Base-by-base conservation (phyloP, 768 basidiomycete species). In the Lactarius sanguifluus region DNA sequence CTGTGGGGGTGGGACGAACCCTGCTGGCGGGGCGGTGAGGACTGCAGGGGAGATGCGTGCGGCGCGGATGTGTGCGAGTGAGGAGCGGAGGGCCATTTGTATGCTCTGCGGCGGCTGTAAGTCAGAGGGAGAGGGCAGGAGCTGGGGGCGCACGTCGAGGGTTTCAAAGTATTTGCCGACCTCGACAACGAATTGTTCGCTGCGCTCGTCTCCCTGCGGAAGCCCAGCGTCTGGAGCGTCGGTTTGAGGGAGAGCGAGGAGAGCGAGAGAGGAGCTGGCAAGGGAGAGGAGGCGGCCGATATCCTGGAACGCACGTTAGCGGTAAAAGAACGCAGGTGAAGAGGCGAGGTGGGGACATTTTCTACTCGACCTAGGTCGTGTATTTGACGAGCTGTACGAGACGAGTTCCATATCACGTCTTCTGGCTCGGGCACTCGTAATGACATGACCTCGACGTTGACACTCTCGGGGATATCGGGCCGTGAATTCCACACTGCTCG, bases 131-230 rank as follows among this genome's bases (percentile, higher is more conserved):
- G 61, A 23, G 25, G 13, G 18, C 18, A 23, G 9, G 30, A 41
- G 38, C 43, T 15, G 18, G 28, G 60, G 15, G 61, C 82, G 62
- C 71, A 92, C 91, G 74, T 94, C 88, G 10, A 93, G 80, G 32
- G 88, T 86, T 71, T 92, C 88, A 72, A 92, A 94, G 76, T 92
- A 93, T 73, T 92, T 89, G 79, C 88, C 88, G 60, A 90, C 90
- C 78, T 92, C 90, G 50, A 89, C 81, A 47, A 92, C 91, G 70
- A 94, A 92, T 72, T 91, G 89, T 73, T 93, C 90, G 16, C 90
- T 91, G 41, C 91, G 82, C 76, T 94, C 91, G 66, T 88, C 91
- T 47, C 90, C 91, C 71, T 89, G 87, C 3, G 91, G 90, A 9
- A 92, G 81, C 63, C 78, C 81, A 61, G 89, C 88, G 8, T 85